Percentiles rank a stretch among this genome's conserved stretches.
Evolutionary conservation across 2,329 filamentous ascomycete genomes (phyloP).

Genomic region (Verticillium dahliae): DNA sequence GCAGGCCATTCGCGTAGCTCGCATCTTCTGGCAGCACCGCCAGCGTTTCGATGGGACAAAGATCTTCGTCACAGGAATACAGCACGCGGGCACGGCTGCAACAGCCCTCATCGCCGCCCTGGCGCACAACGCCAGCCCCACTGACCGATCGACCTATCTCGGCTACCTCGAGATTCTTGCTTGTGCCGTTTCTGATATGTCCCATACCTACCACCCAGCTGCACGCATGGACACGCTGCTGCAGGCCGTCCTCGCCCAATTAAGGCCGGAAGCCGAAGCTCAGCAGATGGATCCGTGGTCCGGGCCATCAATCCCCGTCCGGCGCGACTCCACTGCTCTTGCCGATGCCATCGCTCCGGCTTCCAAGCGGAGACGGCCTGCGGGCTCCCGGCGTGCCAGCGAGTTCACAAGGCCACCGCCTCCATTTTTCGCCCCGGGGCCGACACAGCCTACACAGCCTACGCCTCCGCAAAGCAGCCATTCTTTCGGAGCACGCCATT

Average conservation of each 20-base stretch:
- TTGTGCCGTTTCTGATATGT: conserved; percentile 45
- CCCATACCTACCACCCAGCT: conserved; percentile 44
- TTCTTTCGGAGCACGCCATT: conserved; percentile 7
- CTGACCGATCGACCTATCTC: conserved; percentile 30
- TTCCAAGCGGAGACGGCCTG: conserved; percentile 22
- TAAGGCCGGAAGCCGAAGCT: conserved; percentile 24
- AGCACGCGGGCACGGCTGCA: conserved; percentile 48
- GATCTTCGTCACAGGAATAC: conserved; percentile 42
- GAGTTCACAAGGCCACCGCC: conserved; percentile 23
- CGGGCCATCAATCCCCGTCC: conserved; percentile 2
- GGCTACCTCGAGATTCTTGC: conserved; percentile 47
- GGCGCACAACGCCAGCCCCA: conserved; percentile 25
- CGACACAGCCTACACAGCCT: conserved; percentile 11
- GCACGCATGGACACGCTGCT: conserved; percentile 46
- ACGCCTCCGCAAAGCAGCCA: conserved; percentile 12
- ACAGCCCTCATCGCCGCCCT: conserved; percentile 46
- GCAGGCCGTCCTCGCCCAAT: conserved; percentile 43
- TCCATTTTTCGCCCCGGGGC: conserved; percentile 15
- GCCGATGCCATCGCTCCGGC: conserved; percentile 12
- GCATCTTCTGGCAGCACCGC: conserved; percentile 49
- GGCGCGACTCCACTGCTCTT: neutral
- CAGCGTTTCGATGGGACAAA: conserved; percentile 44
- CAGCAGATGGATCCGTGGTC: neutral
- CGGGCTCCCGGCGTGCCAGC: conserved; percentile 19
- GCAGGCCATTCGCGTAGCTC: conserved; percentile 44